Conservation (phyloP, 148 eudicot genomes). For the Nepenthes mirabilis region DNA sequence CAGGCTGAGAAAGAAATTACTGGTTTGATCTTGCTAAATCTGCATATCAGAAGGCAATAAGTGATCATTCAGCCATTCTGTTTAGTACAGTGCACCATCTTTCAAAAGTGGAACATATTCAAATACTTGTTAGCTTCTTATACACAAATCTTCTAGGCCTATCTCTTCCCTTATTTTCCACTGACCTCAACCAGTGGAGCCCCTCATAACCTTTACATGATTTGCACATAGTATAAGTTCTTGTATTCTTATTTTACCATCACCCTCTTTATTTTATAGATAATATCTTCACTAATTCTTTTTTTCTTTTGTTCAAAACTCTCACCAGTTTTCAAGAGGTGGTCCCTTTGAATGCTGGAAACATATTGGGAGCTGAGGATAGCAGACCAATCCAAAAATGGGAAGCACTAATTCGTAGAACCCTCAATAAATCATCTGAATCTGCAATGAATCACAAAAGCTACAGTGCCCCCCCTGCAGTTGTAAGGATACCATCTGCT, state of each 20-base stretch:
- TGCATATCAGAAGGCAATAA: not conserved
- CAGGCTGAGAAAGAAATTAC: too few species aligned
- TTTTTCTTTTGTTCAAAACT: not conserved
- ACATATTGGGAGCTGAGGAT: conserved; percentile 75
- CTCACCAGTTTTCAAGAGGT: conserved; percentile 83
- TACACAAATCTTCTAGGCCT: too few species aligned
- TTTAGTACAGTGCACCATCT: too few species aligned
- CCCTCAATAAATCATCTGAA: conserved; percentile 50
- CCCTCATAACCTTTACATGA: too few species aligned
- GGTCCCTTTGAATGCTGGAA: conserved; percentile 80
- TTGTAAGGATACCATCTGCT: conserved; percentile 39
- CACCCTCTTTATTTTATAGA: not conserved
- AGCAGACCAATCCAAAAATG: conserved; percentile 67
- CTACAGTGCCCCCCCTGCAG: conserved; percentile 74
- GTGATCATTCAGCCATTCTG: not conserved
- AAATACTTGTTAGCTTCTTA: too few species aligned
- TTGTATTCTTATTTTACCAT: too few species aligned
- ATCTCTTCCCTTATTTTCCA: too few species aligned
- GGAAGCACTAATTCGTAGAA: conserved; percentile 62
- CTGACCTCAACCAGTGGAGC: too few species aligned
- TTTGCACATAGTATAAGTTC: too few species aligned
- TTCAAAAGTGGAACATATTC: too few species aligned
- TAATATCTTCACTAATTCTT: not conserved
- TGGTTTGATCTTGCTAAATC: too few species aligned
- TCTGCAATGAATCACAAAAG: conserved; percentile 38